These are phyloP conservation scores for Trichoderma sp. DNA, from an alignment of 2,329 filamentous ascomycete genomes.

Conservation along the genomic window DNA sequence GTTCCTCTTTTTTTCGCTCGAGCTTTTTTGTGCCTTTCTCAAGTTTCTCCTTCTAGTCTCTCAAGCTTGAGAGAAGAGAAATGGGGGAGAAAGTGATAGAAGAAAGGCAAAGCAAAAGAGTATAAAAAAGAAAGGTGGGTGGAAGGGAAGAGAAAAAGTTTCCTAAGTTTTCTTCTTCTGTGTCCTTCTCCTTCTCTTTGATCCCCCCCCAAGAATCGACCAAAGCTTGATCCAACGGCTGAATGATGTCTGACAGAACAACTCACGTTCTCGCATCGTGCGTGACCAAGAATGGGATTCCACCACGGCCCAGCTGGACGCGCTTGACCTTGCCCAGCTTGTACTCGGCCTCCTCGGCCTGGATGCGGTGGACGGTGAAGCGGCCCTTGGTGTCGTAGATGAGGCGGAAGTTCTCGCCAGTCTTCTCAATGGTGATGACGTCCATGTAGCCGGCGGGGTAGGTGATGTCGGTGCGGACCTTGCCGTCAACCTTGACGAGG, in stretches of 20 bases:
- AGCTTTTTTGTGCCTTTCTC: not conserved
- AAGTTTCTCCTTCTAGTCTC: not conserved
- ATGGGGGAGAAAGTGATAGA: not conserved
- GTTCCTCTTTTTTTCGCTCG: conserved; percentile 1
- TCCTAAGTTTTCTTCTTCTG: not conserved
- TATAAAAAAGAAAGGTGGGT: not conserved
- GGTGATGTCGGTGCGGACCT: conserved; percentile 98
- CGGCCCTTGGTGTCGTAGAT: conserved; percentile 99
- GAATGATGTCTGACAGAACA: conserved; percentile 97
- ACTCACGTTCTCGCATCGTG: conserved; percentile 99
- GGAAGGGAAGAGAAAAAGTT: conserved; percentile 29
- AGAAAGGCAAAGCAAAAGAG: not conserved
- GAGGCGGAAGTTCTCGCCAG: conserved; percentile 99
- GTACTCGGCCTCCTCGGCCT: conserved; percentile 98
- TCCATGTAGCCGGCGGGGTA: conserved; percentile 99
- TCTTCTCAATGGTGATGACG: conserved; percentile 99
- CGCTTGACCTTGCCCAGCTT: conserved; percentile 99
- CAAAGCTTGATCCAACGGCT: conserved; percentile 99
- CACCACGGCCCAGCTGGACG: conserved; percentile 97
- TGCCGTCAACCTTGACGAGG: conserved; percentile 98
- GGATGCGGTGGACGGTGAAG: conserved; percentile 99
- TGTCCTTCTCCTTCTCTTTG: not conserved
- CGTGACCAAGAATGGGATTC: conserved; percentile 99
- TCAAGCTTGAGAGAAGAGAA: not conserved
- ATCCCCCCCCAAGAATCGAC: conserved; percentile 51